Evolutionary conservation across 2,329 filamentous ascomycete species (phyloP), one percentile per base, ranked within the genome.

Genomic region (Dryadomyces sulphureus): DNA sequence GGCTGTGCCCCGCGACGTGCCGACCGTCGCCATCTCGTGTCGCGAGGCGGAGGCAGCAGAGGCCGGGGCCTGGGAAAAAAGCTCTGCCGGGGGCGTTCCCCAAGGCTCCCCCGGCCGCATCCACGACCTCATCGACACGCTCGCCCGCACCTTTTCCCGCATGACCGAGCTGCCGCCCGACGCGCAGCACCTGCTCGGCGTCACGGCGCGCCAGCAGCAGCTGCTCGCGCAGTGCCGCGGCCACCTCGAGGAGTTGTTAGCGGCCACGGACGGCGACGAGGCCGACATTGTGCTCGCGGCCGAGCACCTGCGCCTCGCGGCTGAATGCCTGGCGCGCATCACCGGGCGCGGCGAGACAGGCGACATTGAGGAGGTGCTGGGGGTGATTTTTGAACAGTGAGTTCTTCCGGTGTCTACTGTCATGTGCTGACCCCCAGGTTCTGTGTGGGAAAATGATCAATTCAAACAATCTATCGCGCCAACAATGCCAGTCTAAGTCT

Each of bases 351-450:
- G 88, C 1, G 85, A 88, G 55, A 76, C 75, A 36, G 85, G 88
- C 2, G 90, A 96, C 62, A 87, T 96, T 16, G 90, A 98, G 60
- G 92, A 96, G 59, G 86, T 98, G 7, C 65, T 98, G 39, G 92
- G 92, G 0, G 89, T 98, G 20, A 89, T 98, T 4, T 98, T 98
- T 65, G 90, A 96, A 62, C 96, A 94, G 85, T 94, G 66, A 70
- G 77, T 75, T 32, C 36, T 38, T 11, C 30, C 12, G 8, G 24
- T 32, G 6, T 36, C 41, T 36, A 34, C 6, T 19, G 12, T 17
- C 27, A 32, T 36, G 8, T 27, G 20, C 20, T 38, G 14, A 35
- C 35, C 35, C n/a, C 4, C 39, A 70, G 66, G 46, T 70, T 70
- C 44, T 70, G 67, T 48, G 67, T 70, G 3, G 67, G 67, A 43